Base-by-base conservation (phyloP, 371 early-diverging fungal species). In the Mucor racemosus region DNA sequence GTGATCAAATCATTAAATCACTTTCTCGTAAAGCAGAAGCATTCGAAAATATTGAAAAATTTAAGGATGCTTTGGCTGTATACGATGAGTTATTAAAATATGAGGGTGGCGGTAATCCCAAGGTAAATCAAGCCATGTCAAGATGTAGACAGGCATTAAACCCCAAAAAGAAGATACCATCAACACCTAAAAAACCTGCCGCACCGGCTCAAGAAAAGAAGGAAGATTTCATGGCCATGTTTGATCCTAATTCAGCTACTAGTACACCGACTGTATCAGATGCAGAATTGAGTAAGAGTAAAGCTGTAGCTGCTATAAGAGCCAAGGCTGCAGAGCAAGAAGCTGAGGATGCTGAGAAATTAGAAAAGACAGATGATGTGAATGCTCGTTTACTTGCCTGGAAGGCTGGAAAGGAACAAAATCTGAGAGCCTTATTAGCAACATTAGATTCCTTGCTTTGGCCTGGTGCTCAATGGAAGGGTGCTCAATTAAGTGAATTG, bases 381-480 rank as follows among this genome's bases (percentile, higher is more conserved):
- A 96, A 97, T 66, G 84, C 79, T 11, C 82, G 84, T 61, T 67
- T 92, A 57, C 53, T 58, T 5, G 60, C 67, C n/a, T 98, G 99
- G 99, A 88, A 88, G 53, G 59, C 78, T 5, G 94, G 94, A 44
- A 98, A 98, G 72, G 95, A 96, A 68, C 82, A 86, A 38, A 97
- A 97, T 66, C 67, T 98, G 46, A 89, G 98, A 26, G 96, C 96
- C 2, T 76, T 99, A 35, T 74, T 99, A 34, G 87, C 92, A 13
- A 89, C 93, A 7, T 72, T 97, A 39, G 93, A 97, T 64, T 75
- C 78, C 8, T 78, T 99, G 4, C 72, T 97, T 21, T 96, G 96
- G 90, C 78, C 84, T 8, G 92, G 90, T 33, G 78, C 82, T 6
- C 82, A 80, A 34, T 95, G 95, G 92, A 90, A 87, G 64, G 76